Conservation (phyloP, 257 asterid species). For the Sherardia arvensis region DNA sequence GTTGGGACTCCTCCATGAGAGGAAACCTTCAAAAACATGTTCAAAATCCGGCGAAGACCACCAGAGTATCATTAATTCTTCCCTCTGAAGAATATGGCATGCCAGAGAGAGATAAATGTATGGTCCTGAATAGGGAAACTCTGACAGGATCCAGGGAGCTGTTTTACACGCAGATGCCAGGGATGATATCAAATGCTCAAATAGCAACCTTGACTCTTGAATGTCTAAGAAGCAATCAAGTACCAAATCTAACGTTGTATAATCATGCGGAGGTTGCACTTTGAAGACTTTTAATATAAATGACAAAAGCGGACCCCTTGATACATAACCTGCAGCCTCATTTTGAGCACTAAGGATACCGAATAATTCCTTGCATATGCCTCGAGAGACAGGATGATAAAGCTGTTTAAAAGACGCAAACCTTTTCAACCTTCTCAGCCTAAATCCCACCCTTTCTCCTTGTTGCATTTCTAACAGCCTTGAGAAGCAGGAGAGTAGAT, state of each 20-base stretch:
- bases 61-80: conserved; percentile 77
- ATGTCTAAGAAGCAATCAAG: conserved; percentile 69
- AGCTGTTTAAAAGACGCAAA: conserved; percentile 70
- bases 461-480: conserved; percentile 66
- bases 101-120: conserved; percentile 75
- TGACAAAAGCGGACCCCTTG: conserved; percentile 68
- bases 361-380: conserved; percentile 60
- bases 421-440: conserved; percentile 66
- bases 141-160: conserved; percentile 57
- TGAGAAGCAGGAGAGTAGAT: conserved; percentile 59
- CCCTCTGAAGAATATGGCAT: conserved; percentile 74
- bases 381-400: conserved; percentile 56
- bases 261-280: conserved; percentile 76
- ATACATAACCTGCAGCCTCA: conserved; percentile 50
- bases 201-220: conserved; percentile 46
- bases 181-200: conserved; percentile 55
- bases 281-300: conserved; percentile 63
- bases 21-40: conserved; percentile 69
- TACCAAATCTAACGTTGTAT: conserved; percentile 53
- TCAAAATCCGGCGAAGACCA: conserved; percentile 81
- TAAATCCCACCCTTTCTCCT: conserved; percentile 43
- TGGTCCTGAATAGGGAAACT: conserved; percentile 92
- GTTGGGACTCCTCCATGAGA: conserved; percentile 72
- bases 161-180: conserved; percentile 79
- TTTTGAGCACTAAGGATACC: conserved; percentile 36